These are phyloP conservation scores for Colletotrichum aenigma DNA, from an alignment of 2,329 filamentous ascomycete species.

Conservation along the genomic window DNA sequence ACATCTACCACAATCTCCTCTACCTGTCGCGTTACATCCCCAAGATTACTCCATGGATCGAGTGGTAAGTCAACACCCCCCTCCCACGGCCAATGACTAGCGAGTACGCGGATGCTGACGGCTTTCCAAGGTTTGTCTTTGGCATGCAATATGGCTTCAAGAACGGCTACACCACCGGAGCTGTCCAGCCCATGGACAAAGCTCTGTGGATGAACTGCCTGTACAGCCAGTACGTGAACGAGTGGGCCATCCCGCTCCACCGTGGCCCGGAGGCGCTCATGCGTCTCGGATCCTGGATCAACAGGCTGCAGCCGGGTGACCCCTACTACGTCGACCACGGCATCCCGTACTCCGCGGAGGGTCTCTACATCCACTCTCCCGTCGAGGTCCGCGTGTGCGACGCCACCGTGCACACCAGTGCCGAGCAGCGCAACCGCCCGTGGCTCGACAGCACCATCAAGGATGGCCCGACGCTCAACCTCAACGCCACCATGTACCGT, in stretches of 20 bases:
- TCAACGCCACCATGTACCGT: conserved; percentile 89
- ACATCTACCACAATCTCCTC: conserved; percentile 90
- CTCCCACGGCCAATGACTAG: neutral
- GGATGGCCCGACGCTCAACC: conserved; percentile 78
- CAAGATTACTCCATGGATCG: conserved; percentile 81
- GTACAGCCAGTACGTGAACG: conserved; percentile 96
- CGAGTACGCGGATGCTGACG: neutral
- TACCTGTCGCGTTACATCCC: conserved; percentile 81
- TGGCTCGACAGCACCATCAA: conserved; percentile 72
- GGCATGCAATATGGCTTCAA: conserved; percentile 96
- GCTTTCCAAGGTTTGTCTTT: conserved; percentile 78
- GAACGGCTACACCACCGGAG: conserved; percentile 68
- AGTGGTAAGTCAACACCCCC: conserved; percentile 60
- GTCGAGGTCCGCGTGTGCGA: conserved; percentile 89
- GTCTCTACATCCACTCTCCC: conserved; percentile 87
- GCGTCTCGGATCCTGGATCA: conserved; percentile 86
- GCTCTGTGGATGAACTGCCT: conserved; percentile 96
- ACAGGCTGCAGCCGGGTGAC: conserved; percentile 65
- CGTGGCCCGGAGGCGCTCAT: conserved; percentile 86
- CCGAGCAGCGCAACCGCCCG: conserved; percentile 35
- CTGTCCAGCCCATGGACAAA: conserved; percentile 79
- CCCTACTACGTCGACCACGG: conserved; percentile 65
- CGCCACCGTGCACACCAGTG: conserved; percentile 50
- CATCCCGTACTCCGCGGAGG: conserved; percentile 80
- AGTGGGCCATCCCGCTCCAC: conserved; percentile 90